Evolutionary conservation across 73 alveolate genomes (phyloP), one percentile per base, ranked within the genome.

Genomic region (Paramecium bursaria): DNA sequence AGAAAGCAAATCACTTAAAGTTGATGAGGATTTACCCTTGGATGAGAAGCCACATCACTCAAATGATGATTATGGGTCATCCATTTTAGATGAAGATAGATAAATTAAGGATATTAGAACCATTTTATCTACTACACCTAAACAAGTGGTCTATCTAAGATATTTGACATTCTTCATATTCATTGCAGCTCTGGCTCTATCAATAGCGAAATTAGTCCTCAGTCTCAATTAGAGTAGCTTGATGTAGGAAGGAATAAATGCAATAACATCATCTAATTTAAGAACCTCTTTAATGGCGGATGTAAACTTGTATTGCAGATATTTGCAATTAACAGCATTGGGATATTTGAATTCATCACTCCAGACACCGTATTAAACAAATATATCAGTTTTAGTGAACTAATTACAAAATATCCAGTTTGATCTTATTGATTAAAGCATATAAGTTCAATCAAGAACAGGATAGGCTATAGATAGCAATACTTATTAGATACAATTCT

Each of bases 281-380:
- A 50, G 89, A 22, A 80, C 51, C 33, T 53, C 85, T 21, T 22
- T 44, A 2, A 79, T 79, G 89, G 89, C 89, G 39, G 89, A 79
- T 55, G 46, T 79, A 4, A 79, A 79, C 26, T 79, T 53, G 23
- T 53, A 48, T 26, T 22, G 74, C 23, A 54, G 89, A 0, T 54
- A 53, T 53, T 39, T 52, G 6, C 1, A 54, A 13, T 42, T 61
- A 23, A 26, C 67, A 22, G 30, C 75, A 11, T 39, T 54, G 15
- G 22, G 26, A 23, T 23, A 61, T 31, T 73, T 39, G 15, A 22
- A 48, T 11, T 31, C 73, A 29, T 3, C 73, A 0, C n/a, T 73
- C 13, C 46, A 23, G 29, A 46, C 49, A 26, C 46, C 87, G 31
- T 75, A 27, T 53, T 25, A 54, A 53, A 46, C 87, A 2, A 49